Conservation (phyloP, 75 land plant genomes). For the Chamaecyparis obtusa region DNA sequence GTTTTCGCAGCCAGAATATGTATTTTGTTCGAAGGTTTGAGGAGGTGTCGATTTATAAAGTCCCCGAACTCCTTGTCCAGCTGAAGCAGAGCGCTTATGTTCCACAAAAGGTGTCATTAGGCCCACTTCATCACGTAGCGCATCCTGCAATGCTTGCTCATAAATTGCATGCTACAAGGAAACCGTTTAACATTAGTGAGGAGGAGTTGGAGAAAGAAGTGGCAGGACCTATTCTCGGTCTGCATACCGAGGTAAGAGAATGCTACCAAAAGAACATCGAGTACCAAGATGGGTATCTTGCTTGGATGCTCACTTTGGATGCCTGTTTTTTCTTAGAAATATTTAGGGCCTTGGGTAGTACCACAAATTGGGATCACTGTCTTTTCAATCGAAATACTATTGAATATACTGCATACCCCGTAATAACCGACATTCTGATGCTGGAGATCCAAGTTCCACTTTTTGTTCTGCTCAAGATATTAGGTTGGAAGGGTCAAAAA, state of each 20-base stretch:
- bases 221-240: no score
- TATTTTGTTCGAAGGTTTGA: no score
- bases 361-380: no score
- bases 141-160: background rate
- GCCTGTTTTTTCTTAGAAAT: background rate
- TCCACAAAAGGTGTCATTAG: background rate
- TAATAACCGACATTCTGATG: no score
- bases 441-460: no score
- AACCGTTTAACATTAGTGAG: background rate
- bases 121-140: background rate
- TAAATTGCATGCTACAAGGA: background rate
- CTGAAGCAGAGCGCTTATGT: background rate
- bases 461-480: no score
- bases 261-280: background rate
- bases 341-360: background rate
- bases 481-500: no score
- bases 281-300: background rate
- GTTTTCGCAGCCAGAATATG: background rate
- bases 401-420: no score
- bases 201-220: background rate
- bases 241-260: background rate
- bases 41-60: background rate
- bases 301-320: background rate
- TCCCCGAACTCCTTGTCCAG: background rate
- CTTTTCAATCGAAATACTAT: no score